phyloP scores from a whole-genome alignment of 768 basidiomycete species.

The Mycena pura region DNA sequence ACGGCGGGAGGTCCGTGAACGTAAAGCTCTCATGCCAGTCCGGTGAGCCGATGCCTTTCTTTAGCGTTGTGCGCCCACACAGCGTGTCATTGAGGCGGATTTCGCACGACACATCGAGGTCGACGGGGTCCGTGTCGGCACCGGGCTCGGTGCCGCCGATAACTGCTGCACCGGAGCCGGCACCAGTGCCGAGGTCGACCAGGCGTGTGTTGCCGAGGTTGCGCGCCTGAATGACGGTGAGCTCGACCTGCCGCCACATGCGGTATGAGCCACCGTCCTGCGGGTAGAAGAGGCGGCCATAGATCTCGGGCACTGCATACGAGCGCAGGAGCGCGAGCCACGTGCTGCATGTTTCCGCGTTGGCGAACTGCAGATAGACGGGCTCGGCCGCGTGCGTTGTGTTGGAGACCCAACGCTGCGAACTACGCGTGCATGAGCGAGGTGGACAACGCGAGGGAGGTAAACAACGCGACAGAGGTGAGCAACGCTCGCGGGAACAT shows the following conservation, averaged over 20 bases:
- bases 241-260: conserved; percentile 85
- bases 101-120: conserved; percentile 80
- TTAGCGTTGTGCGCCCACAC: conserved; percentile 77
- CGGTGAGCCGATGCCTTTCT: conserved; percentile 67
- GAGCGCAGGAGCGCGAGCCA: conserved; percentile 86
- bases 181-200: conserved; percentile 37
- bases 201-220: conserved; percentile 65
- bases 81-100: conserved; percentile 71
- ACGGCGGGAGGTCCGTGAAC: conserved; percentile 80
- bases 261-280: conserved; percentile 79
- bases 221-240: conserved; percentile 76
- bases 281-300: conserved; percentile 63
- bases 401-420: conserved; percentile 64
- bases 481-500: background rate
- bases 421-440: too few species aligned
- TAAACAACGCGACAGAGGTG: too few species aligned
- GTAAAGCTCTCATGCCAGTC: conserved; percentile 87
- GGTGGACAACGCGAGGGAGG: too few species aligned
- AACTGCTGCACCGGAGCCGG: conserved; percentile 32
- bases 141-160: conserved; percentile 40
- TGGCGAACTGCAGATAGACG: conserved; percentile 76
- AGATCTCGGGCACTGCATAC: conserved; percentile 81
- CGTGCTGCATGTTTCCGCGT: conserved; percentile 65
- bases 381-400: conserved; percentile 59
- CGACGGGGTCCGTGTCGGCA: conserved; percentile 56